Percentiles rank a stretch among this genome's conserved stretches.
phyloP scores from a whole-genome alignment of 2,329 filamentous ascomycete genomes.

The Cladosporium austrohemisphaericum region DNA sequence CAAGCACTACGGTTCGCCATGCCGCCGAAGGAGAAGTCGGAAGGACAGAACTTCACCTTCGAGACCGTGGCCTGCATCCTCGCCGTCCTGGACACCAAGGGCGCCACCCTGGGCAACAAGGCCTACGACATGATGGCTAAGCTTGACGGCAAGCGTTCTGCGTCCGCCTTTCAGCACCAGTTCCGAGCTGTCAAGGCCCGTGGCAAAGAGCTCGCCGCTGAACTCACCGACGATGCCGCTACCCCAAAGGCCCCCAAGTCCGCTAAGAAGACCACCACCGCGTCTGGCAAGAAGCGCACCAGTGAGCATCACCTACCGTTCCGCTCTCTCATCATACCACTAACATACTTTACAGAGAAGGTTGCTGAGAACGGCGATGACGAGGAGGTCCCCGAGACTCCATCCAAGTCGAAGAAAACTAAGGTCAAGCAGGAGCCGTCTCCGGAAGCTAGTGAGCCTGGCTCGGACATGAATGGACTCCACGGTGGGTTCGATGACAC shows the following conservation, averaged over 20 bases:
- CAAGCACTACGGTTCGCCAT: background rate
- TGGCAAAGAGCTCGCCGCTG: conserved; percentile 24
- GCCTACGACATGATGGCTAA: conserved; percentile 29
- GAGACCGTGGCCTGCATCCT: conserved; percentile 24
- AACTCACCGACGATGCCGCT: conserved; percentile 7
- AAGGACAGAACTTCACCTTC: conserved; percentile 21
- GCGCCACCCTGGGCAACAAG: conserved; percentile 20
- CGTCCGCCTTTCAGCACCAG: conserved; percentile 25
- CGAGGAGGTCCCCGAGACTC: conserved; percentile 16
- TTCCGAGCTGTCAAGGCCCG: conserved; percentile 30
- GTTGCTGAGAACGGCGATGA: conserved; percentile 16
- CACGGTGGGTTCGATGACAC: conserved; percentile 3
- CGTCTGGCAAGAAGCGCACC: conserved; percentile 15
- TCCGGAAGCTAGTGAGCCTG: background rate
- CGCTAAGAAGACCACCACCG: background rate
- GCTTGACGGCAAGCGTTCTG: conserved; percentile 22
- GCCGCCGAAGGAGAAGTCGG: conserved; percentile 2
- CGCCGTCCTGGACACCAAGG: conserved; percentile 19
- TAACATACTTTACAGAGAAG: background rate
- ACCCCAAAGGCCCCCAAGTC: background rate
- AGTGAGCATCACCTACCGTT: conserved; percentile 1
- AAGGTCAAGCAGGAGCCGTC: conserved; percentile 10
- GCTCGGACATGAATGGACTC: background rate
- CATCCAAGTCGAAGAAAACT: conserved; percentile 21
- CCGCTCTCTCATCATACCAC: background rate